Percentiles rank a stretch among this genome's conserved stretches.
These are phyloP conservation scores for Trichoderma atrobrunneum DNA, from an alignment of 2,329 filamentous ascomycete genomes.

Conservation along the genomic window DNA sequence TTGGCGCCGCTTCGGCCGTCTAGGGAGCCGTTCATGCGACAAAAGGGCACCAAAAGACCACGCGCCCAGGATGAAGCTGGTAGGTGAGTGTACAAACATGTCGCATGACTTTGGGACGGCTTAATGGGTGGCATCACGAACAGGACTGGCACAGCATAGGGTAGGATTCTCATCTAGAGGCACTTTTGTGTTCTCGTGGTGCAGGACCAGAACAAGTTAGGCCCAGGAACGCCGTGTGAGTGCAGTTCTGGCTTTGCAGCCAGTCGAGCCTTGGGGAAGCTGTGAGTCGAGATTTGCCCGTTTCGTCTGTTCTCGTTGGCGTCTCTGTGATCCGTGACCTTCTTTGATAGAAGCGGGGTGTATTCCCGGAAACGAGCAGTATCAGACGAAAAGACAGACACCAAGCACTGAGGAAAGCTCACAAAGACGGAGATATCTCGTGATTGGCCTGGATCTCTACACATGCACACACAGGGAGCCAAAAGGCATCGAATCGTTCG, in stretches of 20 bases:
- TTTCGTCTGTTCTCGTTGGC: not conserved
- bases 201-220: not conserved
- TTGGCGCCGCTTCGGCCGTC: not conserved
- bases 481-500: not conserved
- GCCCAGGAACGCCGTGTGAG: not conserved
- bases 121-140: not conserved
- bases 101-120: not conserved
- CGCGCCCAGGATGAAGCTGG: not conserved
- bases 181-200: conserved; percentile 8
- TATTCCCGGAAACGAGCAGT: not conserved
- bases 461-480: not conserved
- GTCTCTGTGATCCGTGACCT: not conserved
- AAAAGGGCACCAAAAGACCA: not conserved
- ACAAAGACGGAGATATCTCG: not conserved
- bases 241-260: no score
- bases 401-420: not conserved
- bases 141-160: not conserved
- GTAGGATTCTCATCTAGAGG: not conserved
- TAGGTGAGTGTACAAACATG: not conserved
- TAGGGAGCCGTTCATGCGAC: not conserved
- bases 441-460: not conserved
- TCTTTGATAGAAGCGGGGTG: not conserved
- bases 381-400: not conserved
- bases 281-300: not conserved
- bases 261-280: not conserved